Base-by-base conservation (phyloP, 805 yeast genomes). In the Candida montana region DNA sequence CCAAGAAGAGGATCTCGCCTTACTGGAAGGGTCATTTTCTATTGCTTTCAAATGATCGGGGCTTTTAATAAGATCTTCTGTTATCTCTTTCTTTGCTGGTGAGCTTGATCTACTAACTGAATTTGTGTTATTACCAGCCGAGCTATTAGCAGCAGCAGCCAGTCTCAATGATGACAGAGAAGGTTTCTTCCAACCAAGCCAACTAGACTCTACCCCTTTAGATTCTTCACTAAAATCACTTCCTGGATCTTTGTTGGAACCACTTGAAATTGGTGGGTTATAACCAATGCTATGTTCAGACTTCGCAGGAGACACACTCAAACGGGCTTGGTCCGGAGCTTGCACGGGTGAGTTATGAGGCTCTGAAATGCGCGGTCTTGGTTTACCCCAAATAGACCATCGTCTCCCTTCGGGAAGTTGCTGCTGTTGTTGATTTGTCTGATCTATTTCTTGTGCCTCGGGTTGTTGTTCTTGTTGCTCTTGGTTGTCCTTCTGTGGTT, bases 111-210 rank as follows among this genome's bases (percentile, higher is more conserved):
- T 31, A 24, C 31, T 28, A 27, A 12, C 15, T 15, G 33, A 31
- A 5, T 7, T 9, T 31, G 11, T 19, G 46, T 47, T 16, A 61
- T 46, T 5, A 66, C 54, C 33, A 58, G 55, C 29, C 68, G 68
- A 24, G 69, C 68, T 16, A 54, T 29, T 26, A 16, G 37, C 39
- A 12, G 43, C 49, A 16, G 40, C 39, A 10, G 43, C 49, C 31
- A 42, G 52, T 37, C 37, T 47, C 23, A 52, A 21, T 2, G 59
- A 55, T 2, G 52, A 47, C 18, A 45, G 18, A 3, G 59, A 55
- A 3, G 58, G 50, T 28, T 47, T 54, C 21, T 48, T 42, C 59
- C 59, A 55, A 3, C 44, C 44, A 13, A 51, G 45, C 59, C 59
- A 55, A 5, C 35, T 37, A 6, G 31, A 17, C 12, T 44, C 47